Evolutionary conservation across 1,284 basidiomycete genomes (phyloP).

Genomic region (Papiliotrema terrestris): DNA sequence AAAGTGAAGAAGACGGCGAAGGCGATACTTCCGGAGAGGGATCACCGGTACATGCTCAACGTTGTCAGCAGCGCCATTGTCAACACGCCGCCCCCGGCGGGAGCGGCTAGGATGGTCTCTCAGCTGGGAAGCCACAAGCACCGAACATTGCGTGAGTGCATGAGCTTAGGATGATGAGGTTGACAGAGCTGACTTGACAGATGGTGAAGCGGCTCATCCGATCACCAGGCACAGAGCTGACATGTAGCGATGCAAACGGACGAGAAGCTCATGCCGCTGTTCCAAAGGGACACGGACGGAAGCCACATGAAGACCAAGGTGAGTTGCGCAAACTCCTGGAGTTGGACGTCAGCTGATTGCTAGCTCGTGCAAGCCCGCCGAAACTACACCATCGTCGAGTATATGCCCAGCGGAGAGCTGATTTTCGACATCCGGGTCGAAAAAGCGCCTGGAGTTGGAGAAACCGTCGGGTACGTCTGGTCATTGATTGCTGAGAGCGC

Average conservation of each 20-base stretch:
- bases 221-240: neutral
- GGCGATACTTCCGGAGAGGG: conserved; percentile 52
- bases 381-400: conserved; percentile 82
- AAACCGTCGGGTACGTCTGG: conserved; percentile 62
- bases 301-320: conserved; percentile 47
- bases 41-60: conserved; percentile 85
- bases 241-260: conserved; percentile 54
- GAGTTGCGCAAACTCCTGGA: neutral
- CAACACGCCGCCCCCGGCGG: conserved; percentile 64
- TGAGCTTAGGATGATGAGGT: neutral
- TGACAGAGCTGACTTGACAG: neutral
- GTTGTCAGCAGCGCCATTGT: conserved; percentile 51
- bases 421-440: conserved; percentile 88
- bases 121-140: conserved; percentile 78
- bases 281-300: conserved; percentile 73
- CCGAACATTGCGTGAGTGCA: conserved; percentile 68
- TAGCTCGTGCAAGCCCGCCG: conserved; percentile 76
- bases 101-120: conserved; percentile 75
- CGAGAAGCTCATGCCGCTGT: conserved; percentile 83
- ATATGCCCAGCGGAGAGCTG: conserved; percentile 64
- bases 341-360: neutral
- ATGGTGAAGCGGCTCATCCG: neutral
- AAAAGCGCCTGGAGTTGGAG: conserved; percentile 70
- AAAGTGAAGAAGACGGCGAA: conserved; percentile 16
- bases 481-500: neutral